phyloP scores from a whole-genome alignment of 75 land plant genomes.

The Larix kaempferi region DNA sequence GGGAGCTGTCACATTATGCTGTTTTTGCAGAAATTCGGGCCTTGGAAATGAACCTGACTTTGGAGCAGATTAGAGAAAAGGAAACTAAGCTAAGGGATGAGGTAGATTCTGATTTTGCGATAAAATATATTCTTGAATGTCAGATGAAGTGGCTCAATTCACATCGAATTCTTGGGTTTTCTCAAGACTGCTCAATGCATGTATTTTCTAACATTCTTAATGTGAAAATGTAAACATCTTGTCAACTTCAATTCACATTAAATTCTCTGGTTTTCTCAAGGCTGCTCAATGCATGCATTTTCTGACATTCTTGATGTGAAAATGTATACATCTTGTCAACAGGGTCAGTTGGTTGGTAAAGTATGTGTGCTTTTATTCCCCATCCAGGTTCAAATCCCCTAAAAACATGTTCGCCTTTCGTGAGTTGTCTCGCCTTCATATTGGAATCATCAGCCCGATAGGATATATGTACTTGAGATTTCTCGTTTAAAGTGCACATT shows the following conservation, averaged over 20 bases:
- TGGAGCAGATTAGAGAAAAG: constrained; percentile 64
- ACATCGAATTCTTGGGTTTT: neutral
- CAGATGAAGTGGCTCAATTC: neutral
- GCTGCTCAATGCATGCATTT: neutral
- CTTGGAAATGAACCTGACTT: constrained; percentile 70
- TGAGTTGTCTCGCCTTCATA: no score
- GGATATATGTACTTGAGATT: no score
- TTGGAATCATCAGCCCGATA: no score
- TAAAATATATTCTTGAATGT: neutral
- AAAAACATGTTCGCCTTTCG: no score
- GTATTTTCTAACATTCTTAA: neutral
- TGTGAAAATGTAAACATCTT: neutral
- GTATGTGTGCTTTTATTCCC: no score
- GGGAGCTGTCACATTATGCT: neutral
- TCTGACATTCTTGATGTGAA: neutral
- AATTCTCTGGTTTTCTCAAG: neutral
- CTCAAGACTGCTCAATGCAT: neutral
- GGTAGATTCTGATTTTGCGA: constrained; percentile 22
- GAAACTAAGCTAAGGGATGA: constrained; percentile 48
- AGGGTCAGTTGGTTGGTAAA: no score
- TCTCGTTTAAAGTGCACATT: no score
- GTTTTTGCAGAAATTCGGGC: constrained; percentile 60
- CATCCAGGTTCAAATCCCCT: no score
- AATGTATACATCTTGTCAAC: neutral
- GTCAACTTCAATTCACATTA: neutral